Evolutionary conservation across 2,329 filamentous ascomycete species (phyloP), one percentile per base, ranked within the genome.

Genomic region (Xylaria sp.): DNA sequence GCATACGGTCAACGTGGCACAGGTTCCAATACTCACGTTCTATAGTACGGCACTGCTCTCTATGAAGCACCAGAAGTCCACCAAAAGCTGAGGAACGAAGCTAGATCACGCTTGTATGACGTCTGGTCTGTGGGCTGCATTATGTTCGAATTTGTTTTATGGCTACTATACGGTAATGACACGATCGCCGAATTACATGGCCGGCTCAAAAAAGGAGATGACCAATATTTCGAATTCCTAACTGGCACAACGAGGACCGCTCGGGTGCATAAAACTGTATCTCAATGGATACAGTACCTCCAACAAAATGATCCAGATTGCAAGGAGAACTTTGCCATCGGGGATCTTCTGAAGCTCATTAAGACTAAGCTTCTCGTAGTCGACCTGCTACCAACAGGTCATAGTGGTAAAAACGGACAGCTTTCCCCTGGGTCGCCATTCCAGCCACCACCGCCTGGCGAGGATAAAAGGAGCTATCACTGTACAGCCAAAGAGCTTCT

Each of bases 261-360:
- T 16, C 42, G 27, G 37, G 47, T 65, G 23, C 66, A 65, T 18
- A 32, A 6, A 27, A 32, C 57, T 18, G 40, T 62, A 3, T 21
- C 13, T 12, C 37, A 27, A 44, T 69, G 66, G 54, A 65, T 65
- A 12, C 23, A 47, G 3, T 32, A 69, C 18, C 42, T 69, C n/a
- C 29, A 62, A 47, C 21, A 32, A 2, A 47, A 65, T 27, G 61
- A 68, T 23, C 66, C 55, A 0, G 66, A 65, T 23, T 69, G 66
- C 62, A 50, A 40, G 29, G 25, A 12, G 18, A 40, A 58, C 18
- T 44, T 29, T 3, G 54, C 60, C 12, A 65, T 65, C 23, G 54
- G 60, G 4, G 65, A 68, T 13, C 50, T 68, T 18, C 23, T 69
- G 3, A 37, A 58, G 6, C 13, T 69, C 4, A 44, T 65, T 16